phyloP scores from a whole-genome alignment of 768 basidiomycete species.

The Amanita polypyramis region DNA sequence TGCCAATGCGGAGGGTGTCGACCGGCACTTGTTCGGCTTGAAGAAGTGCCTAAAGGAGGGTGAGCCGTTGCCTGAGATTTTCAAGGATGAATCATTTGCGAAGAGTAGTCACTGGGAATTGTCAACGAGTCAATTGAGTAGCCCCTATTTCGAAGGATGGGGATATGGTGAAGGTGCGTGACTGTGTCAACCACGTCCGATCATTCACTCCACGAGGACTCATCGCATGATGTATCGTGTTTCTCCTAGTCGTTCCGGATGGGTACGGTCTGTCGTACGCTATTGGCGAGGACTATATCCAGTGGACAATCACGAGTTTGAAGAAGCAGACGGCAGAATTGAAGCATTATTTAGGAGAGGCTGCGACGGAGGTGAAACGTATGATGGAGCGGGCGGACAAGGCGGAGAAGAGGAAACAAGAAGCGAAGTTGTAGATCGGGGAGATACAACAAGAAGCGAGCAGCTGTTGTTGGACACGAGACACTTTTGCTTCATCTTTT shows the following conservation, averaged over 20 bases:
- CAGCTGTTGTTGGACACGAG: too few species aligned
- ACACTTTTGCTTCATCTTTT: too few species aligned
- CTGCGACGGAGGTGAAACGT: conserved; percentile 63
- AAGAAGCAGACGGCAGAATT: conserved; percentile 44
- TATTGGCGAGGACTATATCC: conserved; percentile 74
- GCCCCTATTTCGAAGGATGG: conserved; percentile 84
- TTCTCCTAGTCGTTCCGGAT: conserved; percentile 64
- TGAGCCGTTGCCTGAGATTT: conserved; percentile 65
- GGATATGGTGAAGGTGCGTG: conserved; percentile 87
- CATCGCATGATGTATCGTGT: background rate
- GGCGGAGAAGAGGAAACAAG: conserved; percentile 26
- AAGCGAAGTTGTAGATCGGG: conserved; percentile 6
- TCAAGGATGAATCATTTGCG: conserved; percentile 59
- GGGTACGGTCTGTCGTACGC: conserved; percentile 90
- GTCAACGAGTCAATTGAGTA: conserved; percentile 81
- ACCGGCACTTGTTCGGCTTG: conserved; percentile 90
- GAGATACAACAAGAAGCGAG: background rate
- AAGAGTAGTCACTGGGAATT: conserved; percentile 86
- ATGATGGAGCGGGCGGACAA: conserved; percentile 65
- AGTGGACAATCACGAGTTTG: conserved; percentile 84
- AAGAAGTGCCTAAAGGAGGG: conserved; percentile 70
- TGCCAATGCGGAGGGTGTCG: conserved; percentile 89
- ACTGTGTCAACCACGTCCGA: conserved; percentile 1
- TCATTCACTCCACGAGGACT: conserved; percentile 1
- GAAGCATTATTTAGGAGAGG: conserved; percentile 66